Conservation (phyloP, 2,329 filamentous ascomycete genomes). For the Thermoascus crustaceus region DNA sequence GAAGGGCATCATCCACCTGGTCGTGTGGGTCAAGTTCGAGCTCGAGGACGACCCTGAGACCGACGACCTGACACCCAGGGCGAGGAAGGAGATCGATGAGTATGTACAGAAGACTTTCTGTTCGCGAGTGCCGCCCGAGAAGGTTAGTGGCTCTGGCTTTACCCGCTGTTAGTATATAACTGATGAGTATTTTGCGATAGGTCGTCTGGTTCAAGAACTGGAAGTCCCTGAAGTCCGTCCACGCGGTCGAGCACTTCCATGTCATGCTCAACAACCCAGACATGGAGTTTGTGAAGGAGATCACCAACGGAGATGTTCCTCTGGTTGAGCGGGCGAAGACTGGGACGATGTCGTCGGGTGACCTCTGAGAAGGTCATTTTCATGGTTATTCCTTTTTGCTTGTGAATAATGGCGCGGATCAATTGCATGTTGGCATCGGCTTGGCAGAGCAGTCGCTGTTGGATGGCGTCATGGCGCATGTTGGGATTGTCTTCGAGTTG, state of each 20-base stretch:
- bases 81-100: conserved; percentile 57
- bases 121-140: conserved; percentile 31
- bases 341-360: too few species aligned
- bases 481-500: too few species aligned
- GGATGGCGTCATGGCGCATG: too few species aligned
- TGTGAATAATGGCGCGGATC: too few species aligned
- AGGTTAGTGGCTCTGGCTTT: conserved; percentile 23
- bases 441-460: too few species aligned
- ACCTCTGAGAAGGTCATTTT: too few species aligned
- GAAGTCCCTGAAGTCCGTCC: conserved; percentile 73
- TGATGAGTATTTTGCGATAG: too few species aligned
- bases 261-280: conserved; percentile 81
- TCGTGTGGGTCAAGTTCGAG: conserved; percentile 87
- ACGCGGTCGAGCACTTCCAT: conserved; percentile 88
- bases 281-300: conserved; percentile 55
- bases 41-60: conserved; percentile 60
- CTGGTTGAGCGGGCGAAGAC: conserved; percentile 42
- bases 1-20: conserved; percentile 67
- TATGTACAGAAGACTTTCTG: conserved; percentile 65
- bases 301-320: conserved; percentile 69
- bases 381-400: too few species aligned
- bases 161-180: neutral
- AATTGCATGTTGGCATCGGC: too few species aligned
- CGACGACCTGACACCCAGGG: conserved; percentile 58
- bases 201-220: conserved; percentile 93